phyloP scores from a whole-genome alignment of 345 rosid species.

The Lepidium africanum region DNA sequence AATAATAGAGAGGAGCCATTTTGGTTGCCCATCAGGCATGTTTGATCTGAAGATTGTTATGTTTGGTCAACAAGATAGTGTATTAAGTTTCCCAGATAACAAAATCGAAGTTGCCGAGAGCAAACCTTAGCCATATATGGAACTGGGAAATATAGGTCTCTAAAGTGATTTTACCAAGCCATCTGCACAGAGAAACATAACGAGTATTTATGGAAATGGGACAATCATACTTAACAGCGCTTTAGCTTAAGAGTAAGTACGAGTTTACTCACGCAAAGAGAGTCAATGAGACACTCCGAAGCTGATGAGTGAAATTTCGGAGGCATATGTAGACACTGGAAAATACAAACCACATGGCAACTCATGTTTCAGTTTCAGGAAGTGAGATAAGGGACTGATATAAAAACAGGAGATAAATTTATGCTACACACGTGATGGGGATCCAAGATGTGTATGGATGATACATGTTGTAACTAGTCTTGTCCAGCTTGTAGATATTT shows the following conservation, averaged over 20 bases:
- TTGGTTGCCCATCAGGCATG: constrained; percentile 88
- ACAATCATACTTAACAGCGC: background rate
- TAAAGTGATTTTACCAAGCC: constrained; percentile 94
- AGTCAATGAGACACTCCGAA: constrained; percentile 62
- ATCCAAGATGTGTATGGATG: constrained; percentile 99
- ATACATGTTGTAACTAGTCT: constrained; percentile 80
- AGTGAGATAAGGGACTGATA: background rate
- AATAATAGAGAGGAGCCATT: constrained; percentile 90
- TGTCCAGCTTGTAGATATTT: constrained; percentile 83
- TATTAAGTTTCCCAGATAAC: background rate
- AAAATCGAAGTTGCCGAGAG: background rate
- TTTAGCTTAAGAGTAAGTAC: background rate
- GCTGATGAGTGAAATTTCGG: constrained; percentile 81
- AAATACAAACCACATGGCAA: constrained; percentile 12
- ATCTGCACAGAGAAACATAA: constrained; percentile 34
- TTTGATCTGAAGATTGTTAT: constrained; percentile 47
- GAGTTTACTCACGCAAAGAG: constrained; percentile 67
- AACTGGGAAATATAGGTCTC: constrained; percentile 95
- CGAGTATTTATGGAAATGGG: background rate
- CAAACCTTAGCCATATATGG: constrained; percentile 98
- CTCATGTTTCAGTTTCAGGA: constrained; percentile 3
- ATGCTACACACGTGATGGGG: constrained; percentile 79
- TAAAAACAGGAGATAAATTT: background rate
- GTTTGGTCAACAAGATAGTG: background rate
- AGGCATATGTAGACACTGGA: constrained; percentile 84